Conservation (phyloP, 2,329 filamentous ascomycete genomes). For the Colletotrichum falcatum region DNA sequence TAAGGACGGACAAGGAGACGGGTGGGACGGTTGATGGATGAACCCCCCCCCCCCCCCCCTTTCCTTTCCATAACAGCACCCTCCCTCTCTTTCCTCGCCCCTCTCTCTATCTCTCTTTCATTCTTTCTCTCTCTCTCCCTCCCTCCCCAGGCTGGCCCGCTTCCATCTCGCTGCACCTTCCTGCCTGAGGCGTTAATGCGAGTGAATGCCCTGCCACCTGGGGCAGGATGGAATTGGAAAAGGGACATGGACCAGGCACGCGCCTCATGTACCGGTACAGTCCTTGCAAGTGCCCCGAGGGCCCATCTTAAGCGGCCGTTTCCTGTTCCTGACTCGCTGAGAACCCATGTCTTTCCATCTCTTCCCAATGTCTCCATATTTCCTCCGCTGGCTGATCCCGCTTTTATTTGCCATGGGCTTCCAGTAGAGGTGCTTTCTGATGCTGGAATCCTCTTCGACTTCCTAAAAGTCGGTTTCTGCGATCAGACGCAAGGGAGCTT, state of each 20-base stretch:
- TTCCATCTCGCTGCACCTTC: not conserved
- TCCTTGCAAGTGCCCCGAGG: slow-evolving; percentile 14
- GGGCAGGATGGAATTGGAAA: slow-evolving; percentile 1
- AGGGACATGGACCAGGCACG: slow-evolving; percentile 5
- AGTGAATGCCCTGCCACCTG: slow-evolving; percentile 8
- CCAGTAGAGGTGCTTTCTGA: slow-evolving; percentile 23
- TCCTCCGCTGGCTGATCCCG: slow-evolving; percentile 36
- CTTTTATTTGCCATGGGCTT: slow-evolving; percentile 40
- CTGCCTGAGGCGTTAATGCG: not conserved
- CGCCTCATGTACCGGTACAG: slow-evolving; percentile 38
- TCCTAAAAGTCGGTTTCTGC: slow-evolving; percentile 38
- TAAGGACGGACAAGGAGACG: not conserved
- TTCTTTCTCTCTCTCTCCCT: not conserved
- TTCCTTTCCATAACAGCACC: not conserved
- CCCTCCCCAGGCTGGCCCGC: not conserved
- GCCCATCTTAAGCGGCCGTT: slow-evolving; percentile 40
- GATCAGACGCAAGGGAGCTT: slow-evolving; percentile 38
- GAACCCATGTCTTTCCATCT: slow-evolving; percentile 26
- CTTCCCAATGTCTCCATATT: slow-evolving; percentile 22
- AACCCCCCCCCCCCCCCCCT: slow-evolving; percentile 5
- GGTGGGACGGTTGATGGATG: slow-evolving; percentile 13
- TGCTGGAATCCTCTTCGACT: slow-evolving; percentile 36
- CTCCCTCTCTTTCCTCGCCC: not conserved
- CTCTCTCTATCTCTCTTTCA: not conserved
- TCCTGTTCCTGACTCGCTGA: slow-evolving; percentile 41